phyloP scores from a whole-genome alignment of 1,139 yeast genomes.

The Kodamaea plutei region DNA sequence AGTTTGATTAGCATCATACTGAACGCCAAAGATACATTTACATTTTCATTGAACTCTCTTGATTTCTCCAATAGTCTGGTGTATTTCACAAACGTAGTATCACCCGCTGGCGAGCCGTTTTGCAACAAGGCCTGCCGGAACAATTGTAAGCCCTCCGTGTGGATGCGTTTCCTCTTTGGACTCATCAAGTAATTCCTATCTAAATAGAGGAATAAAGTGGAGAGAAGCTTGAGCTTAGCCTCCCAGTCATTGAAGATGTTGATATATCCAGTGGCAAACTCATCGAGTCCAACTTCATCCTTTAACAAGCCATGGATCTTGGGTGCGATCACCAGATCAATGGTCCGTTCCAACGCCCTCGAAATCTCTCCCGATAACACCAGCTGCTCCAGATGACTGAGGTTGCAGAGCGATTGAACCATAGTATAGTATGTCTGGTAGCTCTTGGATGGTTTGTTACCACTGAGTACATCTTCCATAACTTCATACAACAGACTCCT shows the following conservation, averaged over 20 bases:
- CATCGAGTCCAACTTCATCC: constrained; percentile 8
- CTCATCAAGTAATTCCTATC: constrained; percentile 33
- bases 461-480: constrained; percentile 21
- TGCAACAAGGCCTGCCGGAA: constrained; percentile 6
- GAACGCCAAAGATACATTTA: constrained; percentile 8
- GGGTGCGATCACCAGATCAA: constrained; percentile 6
- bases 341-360: constrained; percentile 16
- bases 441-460: constrained; percentile 17
- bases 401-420: constrained; percentile 33
- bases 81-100: constrained; percentile 6
- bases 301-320: neutral
- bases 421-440: constrained; percentile 25
- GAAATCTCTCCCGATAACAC: constrained; percentile 16
- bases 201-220: constrained; percentile 32
- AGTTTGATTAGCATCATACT: constrained; percentile 21
- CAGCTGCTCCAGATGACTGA: constrained; percentile 31
- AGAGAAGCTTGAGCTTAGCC: constrained; percentile 19
- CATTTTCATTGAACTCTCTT: constrained; percentile 2
- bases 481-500: constrained; percentile 10
- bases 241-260: constrained; percentile 24
- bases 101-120: neutral
- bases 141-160: constrained; percentile 7
- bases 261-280: constrained; percentile 13
- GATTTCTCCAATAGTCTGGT: constrained; percentile 9
- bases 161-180: constrained; percentile 18